A percentile compares a stretch with the other conserved stretches of the same genome.
Evolutionary conservation across 2,329 filamentous ascomycete genomes (phyloP).

Genomic region (Pyricularia sp.): DNA sequence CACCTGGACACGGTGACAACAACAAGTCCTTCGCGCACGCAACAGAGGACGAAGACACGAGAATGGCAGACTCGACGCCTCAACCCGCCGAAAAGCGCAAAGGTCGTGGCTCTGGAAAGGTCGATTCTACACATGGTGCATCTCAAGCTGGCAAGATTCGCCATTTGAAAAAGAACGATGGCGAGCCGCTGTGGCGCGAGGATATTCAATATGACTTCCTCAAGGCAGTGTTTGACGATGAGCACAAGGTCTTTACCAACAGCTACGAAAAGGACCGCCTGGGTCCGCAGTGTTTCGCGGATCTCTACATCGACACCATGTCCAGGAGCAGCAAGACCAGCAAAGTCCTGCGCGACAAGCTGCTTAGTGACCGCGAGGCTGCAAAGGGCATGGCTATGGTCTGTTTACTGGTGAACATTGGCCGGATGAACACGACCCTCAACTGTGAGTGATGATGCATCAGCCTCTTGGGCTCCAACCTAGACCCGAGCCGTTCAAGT

Average conservation of each 20-base stretch:
- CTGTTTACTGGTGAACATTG: slow-evolving; percentile 90
- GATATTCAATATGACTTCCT: slow-evolving; percentile 87
- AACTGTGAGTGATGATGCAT: slow-evolving; percentile 54
- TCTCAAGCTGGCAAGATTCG: slow-evolving; percentile 53
- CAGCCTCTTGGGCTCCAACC: neutral
- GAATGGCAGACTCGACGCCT: slow-evolving; percentile 27
- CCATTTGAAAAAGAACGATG: slow-evolving; percentile 80
- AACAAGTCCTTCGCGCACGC: slow-evolving; percentile 28
- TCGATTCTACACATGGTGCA: slow-evolving; percentile 16
- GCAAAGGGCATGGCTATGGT: slow-evolving; percentile 99
- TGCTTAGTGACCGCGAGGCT: slow-evolving; percentile 79
- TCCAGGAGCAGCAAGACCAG: slow-evolving; percentile 97
- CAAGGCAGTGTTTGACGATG: slow-evolving; percentile 65
- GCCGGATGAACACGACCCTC: slow-evolving; percentile 95
- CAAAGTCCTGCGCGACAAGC: slow-evolving; percentile 94
- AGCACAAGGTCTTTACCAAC: slow-evolving; percentile 71
- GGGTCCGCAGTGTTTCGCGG: slow-evolving; percentile 70
- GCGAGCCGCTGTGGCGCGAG: slow-evolving; percentile 72
- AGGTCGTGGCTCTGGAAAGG: slow-evolving; percentile 12
- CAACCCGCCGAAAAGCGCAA: slow-evolving; percentile 22
- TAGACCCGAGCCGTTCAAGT: neutral
- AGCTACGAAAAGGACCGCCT: slow-evolving; percentile 55
- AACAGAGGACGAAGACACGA: slow-evolving; percentile 33
- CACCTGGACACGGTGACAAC: slow-evolving; percentile 29
- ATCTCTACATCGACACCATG: slow-evolving; percentile 98